Conservation (phyloP, 1,284 basidiomycete genomes). For the Fomitopsis betulina region DNA sequence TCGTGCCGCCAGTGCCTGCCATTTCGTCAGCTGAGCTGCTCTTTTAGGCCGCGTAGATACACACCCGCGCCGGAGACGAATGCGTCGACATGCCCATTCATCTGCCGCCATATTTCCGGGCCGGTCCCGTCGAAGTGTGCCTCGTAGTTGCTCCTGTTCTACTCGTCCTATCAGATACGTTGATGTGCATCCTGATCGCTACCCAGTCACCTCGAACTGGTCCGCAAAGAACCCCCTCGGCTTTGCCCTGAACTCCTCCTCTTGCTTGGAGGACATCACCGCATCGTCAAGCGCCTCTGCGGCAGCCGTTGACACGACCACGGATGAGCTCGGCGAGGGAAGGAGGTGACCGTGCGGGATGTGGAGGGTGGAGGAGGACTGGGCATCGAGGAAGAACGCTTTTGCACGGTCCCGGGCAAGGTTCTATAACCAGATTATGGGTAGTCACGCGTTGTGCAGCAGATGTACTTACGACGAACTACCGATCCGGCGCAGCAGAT, state of each 20-base stretch:
- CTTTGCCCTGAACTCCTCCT: slow-evolving; percentile 39
- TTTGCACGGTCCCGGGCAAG: slow-evolving; percentile 74
- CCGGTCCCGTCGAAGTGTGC: slow-evolving; percentile 92
- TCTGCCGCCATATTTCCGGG: slow-evolving; percentile 95
- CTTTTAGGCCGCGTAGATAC: slow-evolving; percentile 7
- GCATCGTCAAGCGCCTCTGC: slow-evolving; percentile 31
- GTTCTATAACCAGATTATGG: slow-evolving; percentile 48
- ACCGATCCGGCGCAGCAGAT: slow-evolving; percentile 32
- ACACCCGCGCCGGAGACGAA: slow-evolving; percentile 93
- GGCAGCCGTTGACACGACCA: slow-evolving; percentile 56
- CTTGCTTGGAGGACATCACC: slow-evolving; percentile 33
- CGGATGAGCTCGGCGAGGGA: slow-evolving; percentile 29
- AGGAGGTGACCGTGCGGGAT: slow-evolving; percentile 19
- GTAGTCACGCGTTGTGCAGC: not conserved
- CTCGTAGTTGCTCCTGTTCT: slow-evolving; percentile 88
- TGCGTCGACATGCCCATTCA: slow-evolving; percentile 76
- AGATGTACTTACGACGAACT: slow-evolving; percentile 51
- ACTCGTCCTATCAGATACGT: not conserved
- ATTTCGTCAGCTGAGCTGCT: too few species aligned
- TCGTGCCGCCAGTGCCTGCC: slow-evolving; percentile 88
- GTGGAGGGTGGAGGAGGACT: slow-evolving; percentile 9
- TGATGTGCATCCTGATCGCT: not conserved
- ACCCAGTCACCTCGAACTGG: slow-evolving; percentile 74
- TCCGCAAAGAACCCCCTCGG: slow-evolving; percentile 88
- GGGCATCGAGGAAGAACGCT: slow-evolving; percentile 56